Percentiles rank a stretch among this genome's conserved stretches.
These are phyloP conservation scores for Yamadazyma nakazawae DNA, from an alignment of 805 yeast genomes.

Conservation along the genomic window DNA sequence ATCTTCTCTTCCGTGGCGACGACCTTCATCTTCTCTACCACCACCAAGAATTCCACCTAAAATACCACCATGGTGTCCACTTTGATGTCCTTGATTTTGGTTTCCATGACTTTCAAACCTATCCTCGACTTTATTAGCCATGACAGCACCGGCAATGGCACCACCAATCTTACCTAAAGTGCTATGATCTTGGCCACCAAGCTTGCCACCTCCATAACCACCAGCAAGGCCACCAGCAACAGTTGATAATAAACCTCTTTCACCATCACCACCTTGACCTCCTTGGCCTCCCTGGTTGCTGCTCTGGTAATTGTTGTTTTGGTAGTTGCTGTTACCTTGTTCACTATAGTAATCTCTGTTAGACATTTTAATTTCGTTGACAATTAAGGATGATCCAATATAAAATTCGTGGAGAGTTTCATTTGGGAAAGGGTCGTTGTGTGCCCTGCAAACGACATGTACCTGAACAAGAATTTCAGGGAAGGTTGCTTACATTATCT, in stretches of 20 bases:
- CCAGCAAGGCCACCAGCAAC: conserved; percentile 53
- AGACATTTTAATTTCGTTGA: conserved; percentile 6
- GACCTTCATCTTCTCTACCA: conserved; percentile 8
- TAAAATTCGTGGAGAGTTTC: not conserved
- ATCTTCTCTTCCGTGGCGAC: conserved; percentile 5
- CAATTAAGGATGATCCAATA: not conserved
- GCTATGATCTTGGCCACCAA: conserved; percentile 27
- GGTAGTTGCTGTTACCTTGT: conserved; percentile 3
- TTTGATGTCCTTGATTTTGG: conserved; percentile 17
- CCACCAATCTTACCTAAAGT: conserved; percentile 48
- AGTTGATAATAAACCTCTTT: conserved; percentile 41
- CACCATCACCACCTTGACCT: conserved; percentile 23
- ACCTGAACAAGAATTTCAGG: too few species aligned
- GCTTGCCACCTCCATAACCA: conserved; percentile 48
- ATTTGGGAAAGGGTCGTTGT: not conserved
- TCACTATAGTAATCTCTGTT: conserved; percentile 22
- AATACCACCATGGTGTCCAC: conserved; percentile 16
- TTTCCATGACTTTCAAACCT: conserved; percentile 11
- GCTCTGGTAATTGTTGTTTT: conserved; percentile 47
- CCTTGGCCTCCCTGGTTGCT: conserved; percentile 15
- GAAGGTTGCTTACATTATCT: too few species aligned
- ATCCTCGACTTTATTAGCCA: conserved; percentile 41
- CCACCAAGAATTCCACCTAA: conserved; percentile 19
- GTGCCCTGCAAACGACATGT: not conserved
- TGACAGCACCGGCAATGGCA: conserved; percentile 53